These are phyloP conservation scores for Schizopora paradoxa DNA, from an alignment of 1,284 basidiomycete species.

Conservation along the genomic window DNA sequence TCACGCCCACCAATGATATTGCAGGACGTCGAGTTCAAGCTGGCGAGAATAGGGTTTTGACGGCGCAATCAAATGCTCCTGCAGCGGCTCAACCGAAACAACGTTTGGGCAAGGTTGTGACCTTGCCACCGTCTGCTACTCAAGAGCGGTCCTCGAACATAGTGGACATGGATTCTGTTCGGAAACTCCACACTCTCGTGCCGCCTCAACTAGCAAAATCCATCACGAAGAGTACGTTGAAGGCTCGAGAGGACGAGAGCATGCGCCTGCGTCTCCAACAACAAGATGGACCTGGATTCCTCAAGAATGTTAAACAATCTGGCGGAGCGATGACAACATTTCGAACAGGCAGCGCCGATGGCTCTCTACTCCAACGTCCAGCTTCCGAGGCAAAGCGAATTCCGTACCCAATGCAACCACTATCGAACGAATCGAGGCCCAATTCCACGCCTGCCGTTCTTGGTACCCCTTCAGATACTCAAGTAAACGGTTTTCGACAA, in stretches of 20 bases:
- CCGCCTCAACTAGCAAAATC: conserved; percentile 1
- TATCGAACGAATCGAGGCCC: background rate
- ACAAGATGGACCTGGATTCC: conserved; percentile 4
- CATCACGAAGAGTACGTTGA: conserved; percentile 6
- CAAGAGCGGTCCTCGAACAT: too few relatives aligned
- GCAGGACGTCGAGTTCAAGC: too few relatives aligned
- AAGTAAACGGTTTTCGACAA: too few relatives aligned
- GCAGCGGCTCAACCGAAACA: too few relatives aligned
- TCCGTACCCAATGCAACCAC: background rate
- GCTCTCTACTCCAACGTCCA: conserved; percentile 4
- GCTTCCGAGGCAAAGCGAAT: background rate
- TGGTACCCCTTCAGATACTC: too few relatives aligned
- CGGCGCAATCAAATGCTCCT: too few relatives aligned
- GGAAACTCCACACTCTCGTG: conserved; percentile 1
- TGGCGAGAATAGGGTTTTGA: too few relatives aligned
- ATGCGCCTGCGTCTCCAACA: background rate
- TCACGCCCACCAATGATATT: too few relatives aligned
- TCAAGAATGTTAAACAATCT: background rate
- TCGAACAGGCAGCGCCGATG: background rate
- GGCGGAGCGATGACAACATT: too few relatives aligned
- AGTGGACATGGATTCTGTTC: too few relatives aligned
- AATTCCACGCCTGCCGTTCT: background rate
- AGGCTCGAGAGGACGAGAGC: conserved; percentile 8
- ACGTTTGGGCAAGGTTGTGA: too few relatives aligned
- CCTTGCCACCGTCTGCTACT: too few relatives aligned